Conservation (phyloP, 768 basidiomycete species). For the Amanita jacksonii region DNA sequence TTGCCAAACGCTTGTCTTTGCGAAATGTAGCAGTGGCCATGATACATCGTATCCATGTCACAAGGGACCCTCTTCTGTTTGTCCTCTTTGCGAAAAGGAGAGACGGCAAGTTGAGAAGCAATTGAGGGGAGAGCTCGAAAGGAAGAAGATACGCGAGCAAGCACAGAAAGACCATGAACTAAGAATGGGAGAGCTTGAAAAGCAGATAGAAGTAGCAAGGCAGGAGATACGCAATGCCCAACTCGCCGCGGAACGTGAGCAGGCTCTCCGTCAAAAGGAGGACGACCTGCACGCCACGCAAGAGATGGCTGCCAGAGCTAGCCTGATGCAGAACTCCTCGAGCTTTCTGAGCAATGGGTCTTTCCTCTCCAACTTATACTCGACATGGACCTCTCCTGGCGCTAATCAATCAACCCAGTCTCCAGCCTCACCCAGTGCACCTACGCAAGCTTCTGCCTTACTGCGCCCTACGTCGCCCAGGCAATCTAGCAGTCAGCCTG, state of each 20-base stretch:
- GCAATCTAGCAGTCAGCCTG: neutral
- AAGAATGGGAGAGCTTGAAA: conserved; percentile 25
- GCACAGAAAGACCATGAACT: conserved; percentile 26
- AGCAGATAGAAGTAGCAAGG: conserved; percentile 12
- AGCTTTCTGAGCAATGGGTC: neutral
- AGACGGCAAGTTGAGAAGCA: conserved; percentile 16
- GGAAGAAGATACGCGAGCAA: conserved; percentile 16
- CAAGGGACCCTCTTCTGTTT: conserved; percentile 25
- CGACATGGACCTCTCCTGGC: neutral
- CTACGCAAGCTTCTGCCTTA: neutral
- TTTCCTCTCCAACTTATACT: neutral
- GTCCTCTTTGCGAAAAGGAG: conserved; percentile 39
- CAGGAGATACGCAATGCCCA: conserved; percentile 17
- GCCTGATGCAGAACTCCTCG: neutral
- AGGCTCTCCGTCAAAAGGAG: conserved; percentile 29
- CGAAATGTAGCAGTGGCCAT: conserved; percentile 39
- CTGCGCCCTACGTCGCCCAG: neutral
- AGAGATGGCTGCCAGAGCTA: neutral
- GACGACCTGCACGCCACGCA: neutral
- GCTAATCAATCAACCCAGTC: neutral
- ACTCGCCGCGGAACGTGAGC: conserved; percentile 24
- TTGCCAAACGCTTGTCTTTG: conserved; percentile 30
- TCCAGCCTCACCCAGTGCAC: neutral
- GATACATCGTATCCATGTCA: conserved; percentile 23
- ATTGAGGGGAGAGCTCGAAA: conserved; percentile 17